Evolutionary conservation across 495 filamentous ascomycete species (phyloP), one percentile per base, ranked within the genome.

Genomic region (Hypoxylon crocopeplum): DNA sequence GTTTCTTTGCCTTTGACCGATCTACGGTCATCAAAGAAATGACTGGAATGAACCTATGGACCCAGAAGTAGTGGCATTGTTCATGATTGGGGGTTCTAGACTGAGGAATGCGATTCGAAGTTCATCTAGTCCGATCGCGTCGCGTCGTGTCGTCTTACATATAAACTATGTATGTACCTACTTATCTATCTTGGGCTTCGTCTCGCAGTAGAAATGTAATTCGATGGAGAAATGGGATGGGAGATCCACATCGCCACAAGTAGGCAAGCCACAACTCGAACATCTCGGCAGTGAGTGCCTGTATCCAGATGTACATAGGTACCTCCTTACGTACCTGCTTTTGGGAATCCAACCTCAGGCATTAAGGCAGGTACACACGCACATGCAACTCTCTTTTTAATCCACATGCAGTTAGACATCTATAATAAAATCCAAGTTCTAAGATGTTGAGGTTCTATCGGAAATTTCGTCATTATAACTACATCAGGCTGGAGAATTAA

Each of bases 61-160:
- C 29, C 37, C 49, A 11, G 40, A 48, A 22, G 15, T 27, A 40
- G 22, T 17, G 12, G 22, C 13, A 45, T 50, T 29, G 11, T 40
- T 60, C 20, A 48, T 34, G 41, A 47, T 17, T 11, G 16, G 22
- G 15, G 27, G 48, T 41, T 52, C 17, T 16, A 5, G 29, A 29
- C 20, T 40, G 29, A 54, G 25, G 57, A 53, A 60, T 54, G 42
- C 21, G 7, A 27, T 22, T 12, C 20, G 1, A 6, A 12, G 24
- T 27, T 3, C 24, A 7, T 20, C 46, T 20, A 46, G n/a, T 50
- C 55, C 49, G 55, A 45, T 59, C 60, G 48, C 54, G 60, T 64
- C 61, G 55, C 61, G 61, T 51, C 25, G 48, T 15, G 37, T 41
- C 15, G 34, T 38, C 34, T 16, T 19, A 5, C 15, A 8, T 38